Percentiles rank a stretch among this genome's conserved stretches.
These are phyloP conservation scores for Saccharomycopsis lassenensis DNA, from an alignment of 805 yeast species.

Conservation along the genomic window DNA sequence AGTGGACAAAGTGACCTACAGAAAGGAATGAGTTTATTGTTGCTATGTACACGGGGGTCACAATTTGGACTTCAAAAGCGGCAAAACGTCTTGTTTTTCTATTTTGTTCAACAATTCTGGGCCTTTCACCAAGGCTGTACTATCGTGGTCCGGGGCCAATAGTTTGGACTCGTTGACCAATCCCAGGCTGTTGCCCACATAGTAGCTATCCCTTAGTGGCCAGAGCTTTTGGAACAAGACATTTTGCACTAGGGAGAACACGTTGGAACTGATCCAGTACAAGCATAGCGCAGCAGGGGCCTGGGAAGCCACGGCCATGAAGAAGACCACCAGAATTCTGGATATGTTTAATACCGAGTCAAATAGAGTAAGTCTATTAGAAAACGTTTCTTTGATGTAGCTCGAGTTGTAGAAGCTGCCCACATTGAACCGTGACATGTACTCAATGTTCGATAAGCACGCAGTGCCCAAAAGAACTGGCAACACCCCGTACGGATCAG, in stretches of 20 bases:
- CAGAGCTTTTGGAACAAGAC: constrained; percentile 50
- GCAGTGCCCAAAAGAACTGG: constrained; percentile 66
- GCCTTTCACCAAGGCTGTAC: too few species aligned
- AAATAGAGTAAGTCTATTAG: constrained; percentile 40
- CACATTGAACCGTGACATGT: constrained; percentile 25
- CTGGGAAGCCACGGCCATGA: constrained; percentile 77
- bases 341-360: constrained; percentile 61
- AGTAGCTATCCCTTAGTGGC: constrained; percentile 47
- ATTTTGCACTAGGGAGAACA: constrained; percentile 69
- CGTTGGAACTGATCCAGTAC: constrained; percentile 88
- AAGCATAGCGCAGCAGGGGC: constrained; percentile 74
- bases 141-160: too few species aligned
- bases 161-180: constrained; percentile 6
- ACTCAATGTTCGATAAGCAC: constrained; percentile 70
- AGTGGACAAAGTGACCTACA: constrained; percentile 75
- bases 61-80: too few species aligned
- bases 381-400: constrained; percentile 27
- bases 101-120: too few species aligned
- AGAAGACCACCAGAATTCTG: constrained; percentile 61
- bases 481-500: constrained; percentile 51
- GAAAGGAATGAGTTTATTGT: constrained; percentile 41
- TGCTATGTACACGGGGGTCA: too few species aligned
- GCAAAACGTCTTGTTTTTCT: too few species aligned
- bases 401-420: constrained; percentile 21
- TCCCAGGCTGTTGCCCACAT: not conserved